These are phyloP conservation scores for Polygonum maritimum DNA, from an alignment of 148 eudicot species.

Conservation along the genomic window DNA sequence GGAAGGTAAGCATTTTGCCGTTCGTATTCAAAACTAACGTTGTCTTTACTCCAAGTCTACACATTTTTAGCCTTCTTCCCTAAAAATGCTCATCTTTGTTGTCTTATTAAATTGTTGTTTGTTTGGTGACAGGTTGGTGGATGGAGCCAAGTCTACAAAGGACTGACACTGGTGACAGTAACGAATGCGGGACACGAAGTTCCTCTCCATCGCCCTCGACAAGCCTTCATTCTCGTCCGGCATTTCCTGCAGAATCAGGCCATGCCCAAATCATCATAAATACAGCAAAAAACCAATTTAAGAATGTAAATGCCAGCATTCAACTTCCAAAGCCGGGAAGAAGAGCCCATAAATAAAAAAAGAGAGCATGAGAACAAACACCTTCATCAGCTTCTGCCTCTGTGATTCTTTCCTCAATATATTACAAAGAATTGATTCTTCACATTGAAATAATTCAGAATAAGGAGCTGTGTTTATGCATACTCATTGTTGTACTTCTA, in stretches of 20 bases:
- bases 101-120: neutral
- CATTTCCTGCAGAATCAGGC: conserved; percentile 60
- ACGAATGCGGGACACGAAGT: conserved; percentile 96
- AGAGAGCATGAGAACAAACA: neutral
- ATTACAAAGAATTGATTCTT: conserved; percentile 1
- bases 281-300: neutral
- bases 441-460: neutral
- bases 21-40: neutral
- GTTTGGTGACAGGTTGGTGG: conserved; percentile 61
- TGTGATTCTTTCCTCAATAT: neutral
- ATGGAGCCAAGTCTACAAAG: conserved; percentile 91
- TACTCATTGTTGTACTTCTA: neutral
- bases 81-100: neutral
- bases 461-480: neutral
- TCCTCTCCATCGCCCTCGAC: conserved; percentile 87
- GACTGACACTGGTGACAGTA: conserved; percentile 69
- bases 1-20: conserved; percentile 43
- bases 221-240: conserved; percentile 68
- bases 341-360: neutral
- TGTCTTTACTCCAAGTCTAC: no score
- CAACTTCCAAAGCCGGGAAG: neutral
- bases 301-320: conserved; percentile 5
- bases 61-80: no score
- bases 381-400: neutral
- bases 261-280: conserved; percentile 33